Conservation (phyloP, 2,329 filamentous ascomycete species). For the Microsporum canis region DNA sequence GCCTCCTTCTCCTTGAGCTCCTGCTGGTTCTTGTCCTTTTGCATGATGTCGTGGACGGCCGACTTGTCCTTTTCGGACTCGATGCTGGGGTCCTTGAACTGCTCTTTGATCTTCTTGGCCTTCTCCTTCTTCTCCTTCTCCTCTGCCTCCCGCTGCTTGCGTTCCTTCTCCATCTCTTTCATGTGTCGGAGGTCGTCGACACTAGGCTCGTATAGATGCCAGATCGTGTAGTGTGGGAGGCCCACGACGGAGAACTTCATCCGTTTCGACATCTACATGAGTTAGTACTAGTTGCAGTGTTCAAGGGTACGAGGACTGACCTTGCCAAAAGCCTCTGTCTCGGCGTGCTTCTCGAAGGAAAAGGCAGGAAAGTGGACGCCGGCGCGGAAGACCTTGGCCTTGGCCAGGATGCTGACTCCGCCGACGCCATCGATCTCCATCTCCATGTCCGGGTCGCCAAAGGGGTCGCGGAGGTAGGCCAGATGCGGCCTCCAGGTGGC, state of each 20-base stretch:
- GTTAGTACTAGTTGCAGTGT: neutral
- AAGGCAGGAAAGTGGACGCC: conserved; percentile 97
- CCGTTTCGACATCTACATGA: conserved; percentile 81
- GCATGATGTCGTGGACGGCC: conserved; percentile 56
- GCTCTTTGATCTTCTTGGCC: conserved; percentile 65
- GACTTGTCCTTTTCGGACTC: conserved; percentile 90
- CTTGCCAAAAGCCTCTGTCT: conserved; percentile 98
- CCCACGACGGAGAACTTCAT: conserved; percentile 96
- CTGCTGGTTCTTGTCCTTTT: conserved; percentile 42
- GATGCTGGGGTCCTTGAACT: conserved; percentile 62
- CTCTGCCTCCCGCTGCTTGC: conserved; percentile 65
- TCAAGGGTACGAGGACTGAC: conserved; percentile 38
- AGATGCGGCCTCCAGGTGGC: conserved; percentile 96
- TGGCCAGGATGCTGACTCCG: conserved; percentile 92
- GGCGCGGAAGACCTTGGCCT: conserved; percentile 86
- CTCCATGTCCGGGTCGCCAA: conserved; percentile 96
- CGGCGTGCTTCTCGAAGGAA: conserved; percentile 95
- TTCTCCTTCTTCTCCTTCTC: conserved; percentile 62
- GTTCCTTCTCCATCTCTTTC: conserved; percentile 94
- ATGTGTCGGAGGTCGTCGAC: conserved; percentile 95
- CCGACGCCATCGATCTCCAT: conserved; percentile 99
- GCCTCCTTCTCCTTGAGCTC: conserved; percentile 11
- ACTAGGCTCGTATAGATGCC: conserved; percentile 99
- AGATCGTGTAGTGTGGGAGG: conserved; percentile 94
- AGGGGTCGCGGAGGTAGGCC: conserved; percentile 90